Evolutionary conservation across 768 basidiomycete species (phyloP), one percentile per base, ranked within the genome.

Genomic region (Gloeostereum incarnatum): DNA sequence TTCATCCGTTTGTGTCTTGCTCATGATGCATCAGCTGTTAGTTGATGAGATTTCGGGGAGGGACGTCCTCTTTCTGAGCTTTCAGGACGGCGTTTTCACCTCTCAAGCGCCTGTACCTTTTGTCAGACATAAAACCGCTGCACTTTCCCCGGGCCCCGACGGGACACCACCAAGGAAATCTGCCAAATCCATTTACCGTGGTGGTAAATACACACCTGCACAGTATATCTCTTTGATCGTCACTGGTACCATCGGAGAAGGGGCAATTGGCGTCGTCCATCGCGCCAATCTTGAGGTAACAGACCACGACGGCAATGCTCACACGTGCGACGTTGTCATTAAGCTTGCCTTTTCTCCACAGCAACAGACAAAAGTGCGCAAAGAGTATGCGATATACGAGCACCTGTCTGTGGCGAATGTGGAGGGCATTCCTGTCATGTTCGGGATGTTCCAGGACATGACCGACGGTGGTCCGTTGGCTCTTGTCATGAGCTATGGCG

Each of bases 401-500:
- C 36, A 37, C 24, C 14, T 42, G 7, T 9, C 32, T 3, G 7
- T 16, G 4, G 11, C 16, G 13, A 21, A 37, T 7, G 29, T 42
- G n/a, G 19, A 5, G 3, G 44, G 41, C 13, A 45, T 45, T 10
- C 41, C 36, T 1, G 7, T 14, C 13, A 19, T 45, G 4, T 16
- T 42, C 19, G 44, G 44, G 7, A 30, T 42, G 3, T 45, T 31
- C 32, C 23, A 45, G 21, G 35, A 37, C 10, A 31, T 37, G 10
- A 32, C 30, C 4, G 31, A 30, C 7, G 42, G 41, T 4, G 41
- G 26, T 29, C 26, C 26, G 26, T 29, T 29, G 26, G 14, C 14
- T 9, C 23, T 41, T 20, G 19, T 35, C 6, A 41, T 41, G 40
- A 21, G 30, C 13, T 5, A 41, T 41, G 40, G 16, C 11, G 40